phyloP scores from a whole-genome alignment of 108 stramenopile species.

The Nitzschia putrida region DNA sequence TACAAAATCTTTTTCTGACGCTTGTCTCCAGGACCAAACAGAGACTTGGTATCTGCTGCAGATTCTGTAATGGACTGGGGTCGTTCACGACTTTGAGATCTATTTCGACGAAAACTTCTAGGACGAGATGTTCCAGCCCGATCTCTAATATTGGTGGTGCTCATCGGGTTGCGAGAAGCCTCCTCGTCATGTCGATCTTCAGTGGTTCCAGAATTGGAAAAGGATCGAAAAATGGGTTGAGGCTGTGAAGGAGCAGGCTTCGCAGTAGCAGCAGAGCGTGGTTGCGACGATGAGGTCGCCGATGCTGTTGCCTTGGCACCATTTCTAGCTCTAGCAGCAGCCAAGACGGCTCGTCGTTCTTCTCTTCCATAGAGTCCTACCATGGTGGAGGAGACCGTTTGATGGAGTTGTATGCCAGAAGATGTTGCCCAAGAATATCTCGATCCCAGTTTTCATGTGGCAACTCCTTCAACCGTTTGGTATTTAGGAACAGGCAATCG shows the following conservation, averaged over 20 bases:
- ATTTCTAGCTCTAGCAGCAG: slow-evolving; percentile 1
- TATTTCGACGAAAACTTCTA: background rate
- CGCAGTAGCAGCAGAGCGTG: background rate
- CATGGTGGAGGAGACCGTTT: background rate
- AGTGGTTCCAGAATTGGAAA: background rate
- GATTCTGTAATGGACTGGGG: background rate
- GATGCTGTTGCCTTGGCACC: background rate
- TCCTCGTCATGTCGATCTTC: slow-evolving; percentile 1
- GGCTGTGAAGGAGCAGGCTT: too few relatives aligned
- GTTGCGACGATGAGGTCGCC: background rate
- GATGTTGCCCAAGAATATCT: too few relatives aligned
- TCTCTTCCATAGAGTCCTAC: slow-evolving; percentile 3
- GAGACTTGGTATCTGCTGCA: background rate
- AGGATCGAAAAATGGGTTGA: background rate
- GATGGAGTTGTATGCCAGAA: too few relatives aligned
- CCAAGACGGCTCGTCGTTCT: background rate
- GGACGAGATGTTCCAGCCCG: background rate
- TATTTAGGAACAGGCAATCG: too few relatives aligned
- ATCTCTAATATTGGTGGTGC: background rate
- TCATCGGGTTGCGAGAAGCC: background rate
- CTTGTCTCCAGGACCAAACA: slow-evolving; percentile 6
- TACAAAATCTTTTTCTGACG: slow-evolving; percentile 29
- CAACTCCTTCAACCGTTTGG: too few relatives aligned
- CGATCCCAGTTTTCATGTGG: too few relatives aligned
- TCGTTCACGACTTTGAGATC: background rate